Evolutionary conservation across 768 basidiomycete genomes (phyloP).

Genomic region (Austroboletus festivus): DNA sequence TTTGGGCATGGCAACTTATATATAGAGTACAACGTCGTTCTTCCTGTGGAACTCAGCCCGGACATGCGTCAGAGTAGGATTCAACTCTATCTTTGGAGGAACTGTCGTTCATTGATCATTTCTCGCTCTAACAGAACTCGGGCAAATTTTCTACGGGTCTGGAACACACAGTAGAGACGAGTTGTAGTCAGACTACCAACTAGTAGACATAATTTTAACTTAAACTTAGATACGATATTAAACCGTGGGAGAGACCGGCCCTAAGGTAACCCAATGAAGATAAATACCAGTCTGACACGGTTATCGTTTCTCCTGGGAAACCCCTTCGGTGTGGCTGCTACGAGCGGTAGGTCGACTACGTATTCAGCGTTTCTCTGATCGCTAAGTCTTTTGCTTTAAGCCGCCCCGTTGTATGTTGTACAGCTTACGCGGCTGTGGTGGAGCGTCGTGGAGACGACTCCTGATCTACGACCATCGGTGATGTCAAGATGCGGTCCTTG

Average conservation of each 20-base stretch:
- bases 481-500: constrained; percentile 5
- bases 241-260: constrained; percentile 29
- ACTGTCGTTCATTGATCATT: constrained; percentile 7
- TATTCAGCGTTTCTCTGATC: background rate
- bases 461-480: no score
- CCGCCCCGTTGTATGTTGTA: constrained; percentile 25
- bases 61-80: constrained; percentile 74
- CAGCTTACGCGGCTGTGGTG: no score
- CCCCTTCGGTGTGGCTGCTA: constrained; percentile 30
- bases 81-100: background rate
- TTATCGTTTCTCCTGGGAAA: constrained; percentile 21
- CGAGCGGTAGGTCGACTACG: constrained; percentile 5
- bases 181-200: constrained; percentile 27
- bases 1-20: constrained; percentile 75
- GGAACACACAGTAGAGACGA: constrained; percentile 36
- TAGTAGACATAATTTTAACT: constrained; percentile 10
- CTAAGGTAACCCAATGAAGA: constrained; percentile 16
- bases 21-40: constrained; percentile 89
- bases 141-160: constrained; percentile 50
- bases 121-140: constrained; percentile 43
- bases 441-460: no score
- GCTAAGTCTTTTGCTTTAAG: constrained; percentile 9
- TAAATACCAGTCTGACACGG: constrained; percentile 5
- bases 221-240: constrained; percentile 7
- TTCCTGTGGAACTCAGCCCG: constrained; percentile 70